Percentiles rank a stretch among this genome's conserved stretches.
Evolutionary conservation across 2,329 filamentous ascomycete species (phyloP).

Genomic region (Penicillium sp.): DNA sequence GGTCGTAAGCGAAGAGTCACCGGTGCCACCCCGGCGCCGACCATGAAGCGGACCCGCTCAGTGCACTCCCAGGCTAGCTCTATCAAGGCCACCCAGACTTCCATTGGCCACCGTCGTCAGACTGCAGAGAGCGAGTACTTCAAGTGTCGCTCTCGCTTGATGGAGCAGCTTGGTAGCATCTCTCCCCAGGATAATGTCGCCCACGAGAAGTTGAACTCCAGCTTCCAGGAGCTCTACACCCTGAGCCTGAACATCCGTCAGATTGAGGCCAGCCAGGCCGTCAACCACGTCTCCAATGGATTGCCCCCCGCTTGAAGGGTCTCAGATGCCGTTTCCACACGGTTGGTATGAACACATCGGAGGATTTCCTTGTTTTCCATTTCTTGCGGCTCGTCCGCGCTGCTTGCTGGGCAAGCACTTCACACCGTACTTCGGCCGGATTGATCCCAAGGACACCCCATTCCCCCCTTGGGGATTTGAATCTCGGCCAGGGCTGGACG

Average conservation of each 20-base stretch:
- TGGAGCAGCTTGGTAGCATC: constrained; percentile 43
- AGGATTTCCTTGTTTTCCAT: constrained; percentile 10
- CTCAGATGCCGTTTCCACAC: constrained; percentile 3
- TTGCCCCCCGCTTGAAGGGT: constrained; percentile 34
- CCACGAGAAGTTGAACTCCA: constrained; percentile 48
- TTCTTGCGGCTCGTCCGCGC: not conserved
- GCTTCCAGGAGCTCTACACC: constrained; percentile 47
- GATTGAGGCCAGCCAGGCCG: constrained; percentile 44
- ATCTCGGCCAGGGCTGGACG: constrained; percentile 9
- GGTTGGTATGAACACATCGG: constrained; percentile 2
- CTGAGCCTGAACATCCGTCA: constrained; percentile 46
- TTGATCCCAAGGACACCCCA: not conserved
- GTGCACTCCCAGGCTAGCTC: constrained; percentile 39
- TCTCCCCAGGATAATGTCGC: constrained; percentile 43
- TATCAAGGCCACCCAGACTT: constrained; percentile 36
- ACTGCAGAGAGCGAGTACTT: constrained; percentile 46
- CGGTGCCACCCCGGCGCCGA: constrained; percentile 38
- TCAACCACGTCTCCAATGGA: constrained; percentile 37
- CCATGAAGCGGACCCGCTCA: constrained; percentile 47
- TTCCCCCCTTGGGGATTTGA: not conserved
- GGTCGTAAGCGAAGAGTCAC: constrained; percentile 44
- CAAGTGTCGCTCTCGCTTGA: constrained; percentile 42
- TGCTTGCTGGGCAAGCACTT: constrained; percentile 7
- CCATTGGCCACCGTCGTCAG: constrained; percentile 43
- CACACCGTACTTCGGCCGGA: constrained; percentile 1